Base-by-base conservation (phyloP, 352 stramenopile genomes). In the Phytophthora lateralis region DNA sequence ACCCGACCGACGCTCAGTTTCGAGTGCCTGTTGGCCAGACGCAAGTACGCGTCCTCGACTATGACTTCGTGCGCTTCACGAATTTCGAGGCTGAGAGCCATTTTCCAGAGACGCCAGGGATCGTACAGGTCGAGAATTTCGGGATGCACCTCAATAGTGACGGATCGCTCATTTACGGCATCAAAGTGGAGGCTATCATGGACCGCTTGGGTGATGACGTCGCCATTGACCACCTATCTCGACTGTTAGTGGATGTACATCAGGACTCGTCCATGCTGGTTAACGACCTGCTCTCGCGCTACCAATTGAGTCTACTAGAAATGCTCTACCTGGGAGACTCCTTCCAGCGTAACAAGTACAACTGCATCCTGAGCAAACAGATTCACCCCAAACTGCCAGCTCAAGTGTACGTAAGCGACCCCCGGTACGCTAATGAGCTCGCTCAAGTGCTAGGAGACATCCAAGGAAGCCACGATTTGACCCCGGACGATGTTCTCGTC, bases 61-160 rank as follows among this genome's bases (percentile, higher is more conserved):
- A 98, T 61, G 97, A 97, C 38, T 95, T 98, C 42, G 96, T 97
- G 21, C 97, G 98, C 41, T 97, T 98, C 62, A 98, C 98, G 54
- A 99, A 99, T 68, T 99, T 99, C 60, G 97, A 99, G 68, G 97
- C 97, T 21, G 96, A 99, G 65, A 98, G 98, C 56, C 86, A 98
- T 48, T 98, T 98, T 66, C 88, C 95, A 17, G 95, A 98, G 78
- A 92, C 97, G 8, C 81, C 76, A 15, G 96, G 96, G 30, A 96
- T 99, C 37, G 91, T 98, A 11, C 96, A 99, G 72, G 86, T 99
- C 30, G 97, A 99, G 72, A 98, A 92, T 43, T 99, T 99, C 73
- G 97, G 97, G 17, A 92, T 91, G 78, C 82, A 91, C 43, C 64
- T 95, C 14, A 91, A 91, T 48, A 80, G 74, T 18, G 80, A 90